These are phyloP conservation scores for Parascedosporium putredinis DNA, from an alignment of 2,329 filamentous ascomycete species.

Conservation along the genomic window DNA sequence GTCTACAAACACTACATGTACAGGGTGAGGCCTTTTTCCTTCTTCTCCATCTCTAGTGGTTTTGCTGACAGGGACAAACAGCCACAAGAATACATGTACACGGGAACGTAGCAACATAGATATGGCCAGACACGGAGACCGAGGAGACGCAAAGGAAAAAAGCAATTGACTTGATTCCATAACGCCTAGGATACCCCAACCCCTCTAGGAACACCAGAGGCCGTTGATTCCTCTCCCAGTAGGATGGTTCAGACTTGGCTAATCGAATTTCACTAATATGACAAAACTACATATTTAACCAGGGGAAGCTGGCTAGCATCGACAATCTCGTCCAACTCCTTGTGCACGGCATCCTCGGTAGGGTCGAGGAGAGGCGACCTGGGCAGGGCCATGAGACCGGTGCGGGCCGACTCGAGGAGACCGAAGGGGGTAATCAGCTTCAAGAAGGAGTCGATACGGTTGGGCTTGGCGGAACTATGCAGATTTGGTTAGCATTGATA, in stretches of 20 bases:
- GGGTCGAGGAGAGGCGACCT: constrained; percentile 76
- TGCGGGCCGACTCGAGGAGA: constrained; percentile 90
- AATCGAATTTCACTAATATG: constrained; percentile 11
- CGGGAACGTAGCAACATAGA: too few species aligned
- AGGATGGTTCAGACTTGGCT: constrained; percentile 15
- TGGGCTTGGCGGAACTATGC: constrained; percentile 74
- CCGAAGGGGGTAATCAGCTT: constrained; percentile 92
- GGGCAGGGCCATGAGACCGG: constrained; percentile 92
- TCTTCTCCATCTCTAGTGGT: too few species aligned
- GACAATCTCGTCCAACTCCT: constrained; percentile 90
- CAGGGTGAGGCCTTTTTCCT: too few species aligned
- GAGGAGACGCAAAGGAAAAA: not conserved
- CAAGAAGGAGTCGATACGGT: constrained; percentile 92
- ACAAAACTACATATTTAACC: constrained; percentile 46
- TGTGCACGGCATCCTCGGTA: constrained; percentile 57
- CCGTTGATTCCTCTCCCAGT: not conserved
- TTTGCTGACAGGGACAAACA: too few species aligned
- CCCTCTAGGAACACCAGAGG: constrained; percentile 14
- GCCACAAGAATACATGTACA: too few species aligned
- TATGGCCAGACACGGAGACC: too few species aligned
- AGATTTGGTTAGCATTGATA: constrained; percentile 15
- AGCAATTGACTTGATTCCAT: not conserved
- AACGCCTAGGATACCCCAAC: constrained; percentile 4
- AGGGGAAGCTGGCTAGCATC: constrained; percentile 90
- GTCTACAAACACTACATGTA: too few species aligned